Percentiles rank a stretch among this genome's conserved stretches.
Conservation (phyloP, 2,329 filamentous ascomycete species). For the Rhynchosporium agropyri region DNA sequence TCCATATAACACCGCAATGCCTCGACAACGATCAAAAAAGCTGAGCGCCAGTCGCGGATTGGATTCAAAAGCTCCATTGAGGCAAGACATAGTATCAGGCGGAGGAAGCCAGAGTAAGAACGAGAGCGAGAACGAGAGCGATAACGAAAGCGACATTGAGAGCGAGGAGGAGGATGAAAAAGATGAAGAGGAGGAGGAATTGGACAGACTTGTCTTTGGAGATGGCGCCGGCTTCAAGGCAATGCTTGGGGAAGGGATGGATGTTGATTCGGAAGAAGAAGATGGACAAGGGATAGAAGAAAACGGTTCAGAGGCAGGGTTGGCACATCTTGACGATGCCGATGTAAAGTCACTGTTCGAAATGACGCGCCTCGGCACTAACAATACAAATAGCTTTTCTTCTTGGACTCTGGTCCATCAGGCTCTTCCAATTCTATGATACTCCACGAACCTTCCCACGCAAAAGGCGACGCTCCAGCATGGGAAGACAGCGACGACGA, state of each 20-base stretch:
- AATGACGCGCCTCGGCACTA: not conserved
- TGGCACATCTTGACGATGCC: constrained; percentile 73
- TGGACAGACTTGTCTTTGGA: constrained; percentile 87
- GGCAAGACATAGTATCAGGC: constrained; percentile 13
- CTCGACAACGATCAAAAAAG: constrained; percentile 39
- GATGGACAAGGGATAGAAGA: constrained; percentile 37
- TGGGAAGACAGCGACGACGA: constrained; percentile 99
- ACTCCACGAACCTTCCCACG: constrained; percentile 29
- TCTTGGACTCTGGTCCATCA: constrained; percentile 44
- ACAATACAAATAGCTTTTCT: constrained; percentile 42
- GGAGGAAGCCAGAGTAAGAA: constrained; percentile 22
- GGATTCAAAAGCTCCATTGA: constrained; percentile 15
- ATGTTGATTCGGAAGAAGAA: constrained; percentile 32
- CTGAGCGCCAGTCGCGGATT: constrained; percentile 29
- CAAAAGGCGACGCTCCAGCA: constrained; percentile 56
- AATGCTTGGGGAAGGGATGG: constrained; percentile 64
- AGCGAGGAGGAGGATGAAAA: constrained; percentile 57
- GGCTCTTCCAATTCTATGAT: constrained; percentile 33
- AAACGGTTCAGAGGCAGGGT: constrained; percentile 50
- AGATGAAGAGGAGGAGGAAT: constrained; percentile 80
- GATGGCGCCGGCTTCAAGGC: constrained; percentile 80
- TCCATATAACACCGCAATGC: constrained; percentile 33
- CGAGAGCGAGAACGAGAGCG: constrained; percentile 18
- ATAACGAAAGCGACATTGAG: constrained; percentile 34
- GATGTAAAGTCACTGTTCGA: constrained; percentile 48